Evolutionary conservation across 1,139 yeast species (phyloP), one percentile per base, ranked within the genome.

Genomic region (Scheffersomyces illinoinensis): DNA sequence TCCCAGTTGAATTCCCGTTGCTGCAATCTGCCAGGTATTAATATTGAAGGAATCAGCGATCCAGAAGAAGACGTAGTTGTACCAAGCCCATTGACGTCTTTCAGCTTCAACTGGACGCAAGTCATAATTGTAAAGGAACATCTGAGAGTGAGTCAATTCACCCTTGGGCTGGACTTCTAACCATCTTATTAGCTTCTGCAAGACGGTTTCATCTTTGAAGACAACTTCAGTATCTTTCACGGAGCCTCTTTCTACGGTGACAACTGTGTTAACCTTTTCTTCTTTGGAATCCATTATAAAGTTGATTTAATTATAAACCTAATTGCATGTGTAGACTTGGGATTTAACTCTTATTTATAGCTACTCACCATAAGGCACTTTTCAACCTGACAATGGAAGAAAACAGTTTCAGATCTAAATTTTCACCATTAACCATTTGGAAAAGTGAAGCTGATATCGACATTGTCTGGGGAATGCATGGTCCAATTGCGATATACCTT

Each of bases 21-120:
- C 87, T 6, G 96, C 97, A 68, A 92, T 91, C 76, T 90, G 93
- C 93, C 96, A 91, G 12, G 97, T 91, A 70, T 90, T 91, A 67
- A 92, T 87, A 72, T 91, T 91, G 76, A 92, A 90, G 24, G 96
- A 86, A 70, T 91, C 97, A 1, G 97, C 93, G 58, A 91, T 74
- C 97, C 97, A 91, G 67, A 90, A 90, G 62, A 85, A 87, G 10
- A 88, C 87, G 70, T 77, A 91, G 69, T 90, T 90, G 72, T 81
- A 88, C 96, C 96, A 90, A 43, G 85, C 78, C 97, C 97, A 91
- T 33, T 83, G 82, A 70, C 97, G 80, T 70, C 91, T 79, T 19
- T 77, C 83, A 26, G 76, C 81, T 66, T 89, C 91, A 1, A 91
- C 93, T 0, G 97, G 97, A 64, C 85, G 83, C 67, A 91, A 80